Evolutionary conservation across 140 eudicot genomes (phyloP), one percentile per base, ranked within the genome.

Genomic region (Ambrosia hybrid): DNA sequence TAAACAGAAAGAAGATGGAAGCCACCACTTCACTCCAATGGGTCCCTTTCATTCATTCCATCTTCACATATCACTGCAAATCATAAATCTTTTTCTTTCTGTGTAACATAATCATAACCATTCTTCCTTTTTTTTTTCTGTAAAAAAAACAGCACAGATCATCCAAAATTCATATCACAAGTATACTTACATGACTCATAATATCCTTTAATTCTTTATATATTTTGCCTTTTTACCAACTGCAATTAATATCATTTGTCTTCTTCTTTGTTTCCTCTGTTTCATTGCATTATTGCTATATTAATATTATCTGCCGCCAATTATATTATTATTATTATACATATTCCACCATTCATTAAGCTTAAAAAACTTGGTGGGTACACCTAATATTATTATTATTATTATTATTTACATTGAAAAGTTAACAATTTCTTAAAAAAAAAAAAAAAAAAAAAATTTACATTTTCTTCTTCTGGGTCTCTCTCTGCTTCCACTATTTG

Each of bases 201-300:
- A 60, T 60, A 57, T 30, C 16, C 10, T n/a, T 14, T 39, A 4
- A 33, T 30, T n/a, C n/a, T n/a, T n/a, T n/a, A 51, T 15, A 6
- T 5, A 34, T 16, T 58, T 30, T n/a, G n/a, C n/a, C n/a, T n/a
- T n/a, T n/a, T n/a, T 55, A 56, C 59, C 79, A 16, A 15, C 41
- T 58, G 56, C 51, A 67, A 75, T 51, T 57, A 60, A 39, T 77
- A 76, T 48, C 71, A 70, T 76, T 76, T 76, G 80, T 76, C 68
- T n/a, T n/a, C n/a, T n/a, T n/a, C n/a, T n/a, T n/a, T n/a, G n/a
- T n/a, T n/a, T n/a, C n/a, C 15, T n/a, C 67, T 57, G 68, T 67
- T 76, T 76, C 45, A 77, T 62, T 38, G 57, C 15, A 77, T 51
- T 38, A 51, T 58, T 76, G 48, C 26, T 72, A 56, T 53, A 57